Evolutionary conservation across 805 yeast genomes (phyloP).

Genomic region (Candida namnaoensis): DNA sequence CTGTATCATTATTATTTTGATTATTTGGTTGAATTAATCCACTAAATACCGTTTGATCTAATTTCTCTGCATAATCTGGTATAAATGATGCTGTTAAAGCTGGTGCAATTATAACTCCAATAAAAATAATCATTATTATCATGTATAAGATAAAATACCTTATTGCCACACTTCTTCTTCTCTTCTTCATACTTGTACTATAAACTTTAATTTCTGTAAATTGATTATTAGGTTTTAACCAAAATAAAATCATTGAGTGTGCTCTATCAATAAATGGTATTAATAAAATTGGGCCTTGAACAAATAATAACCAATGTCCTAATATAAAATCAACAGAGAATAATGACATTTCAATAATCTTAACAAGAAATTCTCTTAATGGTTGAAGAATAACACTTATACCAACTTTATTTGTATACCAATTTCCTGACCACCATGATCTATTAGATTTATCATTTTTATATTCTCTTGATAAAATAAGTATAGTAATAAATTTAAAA

Average conservation of each 20-base stretch:
- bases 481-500: slow-evolving; percentile 39
- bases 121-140: slow-evolving; percentile 27
- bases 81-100: slow-evolving; percentile 24
- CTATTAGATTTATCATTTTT: slow-evolving; percentile 49
- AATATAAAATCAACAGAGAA: slow-evolving; percentile 58
- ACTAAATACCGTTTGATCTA: slow-evolving; percentile 15
- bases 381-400: slow-evolving; percentile 58
- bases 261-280: slow-evolving; percentile 57
- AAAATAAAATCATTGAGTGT: slow-evolving; percentile 60
- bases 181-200: slow-evolving; percentile 27
- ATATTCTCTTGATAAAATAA: slow-evolving; percentile 54
- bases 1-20: slow-evolving; percentile 63
- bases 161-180: slow-evolving; percentile 30
- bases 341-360: slow-evolving; percentile 55
- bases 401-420: slow-evolving; percentile 57
- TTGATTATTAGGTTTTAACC: slow-evolving; percentile 51
- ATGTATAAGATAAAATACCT: slow-evolving; percentile 40
- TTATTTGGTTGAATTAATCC: slow-evolving; percentile 50
- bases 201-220: slow-evolving; percentile 25
- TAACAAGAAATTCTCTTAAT: slow-evolving; percentile 52
- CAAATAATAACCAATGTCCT: slow-evolving; percentile 47
- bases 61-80: slow-evolving; percentile 15
- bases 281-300: slow-evolving; percentile 52
- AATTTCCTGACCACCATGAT: slow-evolving; percentile 78
- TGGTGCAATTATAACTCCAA: slow-evolving; percentile 38